Base-by-base conservation (phyloP, 78 protist species). In the Dictyostelium firmibasis region DNA sequence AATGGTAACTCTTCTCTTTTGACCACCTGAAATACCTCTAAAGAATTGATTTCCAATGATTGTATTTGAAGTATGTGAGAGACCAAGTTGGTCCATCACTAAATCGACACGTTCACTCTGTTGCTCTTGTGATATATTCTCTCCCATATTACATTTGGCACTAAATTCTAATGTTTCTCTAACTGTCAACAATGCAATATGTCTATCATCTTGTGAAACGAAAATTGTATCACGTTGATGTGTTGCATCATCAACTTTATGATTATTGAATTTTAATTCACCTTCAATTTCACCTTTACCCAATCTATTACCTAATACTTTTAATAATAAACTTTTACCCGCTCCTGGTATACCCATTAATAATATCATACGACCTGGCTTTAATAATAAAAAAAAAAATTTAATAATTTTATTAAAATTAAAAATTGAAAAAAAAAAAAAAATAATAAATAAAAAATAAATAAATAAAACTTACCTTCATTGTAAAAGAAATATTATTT, bases 11-110 rank as follows among this genome's bases (percentile, higher is more conserved):
- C 97, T 76, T 27, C 93, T 69, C 53, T 87, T 84, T 57, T 96
- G 96, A 38, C 97, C 97, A 41, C 97, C 97, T 23, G 91, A 81
- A n/a, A 96, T 91, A 57, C 96, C 97, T n/a, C 96, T 20, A 36
- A 93, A 84, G 29, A 83, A 83, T 43, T 93, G 83, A 36, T 86
- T 86, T 10, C 96, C 96, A 62, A 93, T 74, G 29, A 93, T 93
- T 2, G 96, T 93, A 11, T 93, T 83, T 25, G 44, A 33, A 0
- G 92, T 86, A 31, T 93, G 96, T 20, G 78, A 25, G 1, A 93
- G 86, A 27, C 96, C 96, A 0, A 93, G 84, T 38, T 86, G 92
- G 5, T 76, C 47, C 20, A 93, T 53, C 29, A 93, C 83, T 35
- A 93, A 31, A 35, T 85, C 81, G 7, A 93, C 96, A 70, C 96